Conservation (phyloP, 2,329 filamentous ascomycete species). For the Beauveria asiatica region DNA sequence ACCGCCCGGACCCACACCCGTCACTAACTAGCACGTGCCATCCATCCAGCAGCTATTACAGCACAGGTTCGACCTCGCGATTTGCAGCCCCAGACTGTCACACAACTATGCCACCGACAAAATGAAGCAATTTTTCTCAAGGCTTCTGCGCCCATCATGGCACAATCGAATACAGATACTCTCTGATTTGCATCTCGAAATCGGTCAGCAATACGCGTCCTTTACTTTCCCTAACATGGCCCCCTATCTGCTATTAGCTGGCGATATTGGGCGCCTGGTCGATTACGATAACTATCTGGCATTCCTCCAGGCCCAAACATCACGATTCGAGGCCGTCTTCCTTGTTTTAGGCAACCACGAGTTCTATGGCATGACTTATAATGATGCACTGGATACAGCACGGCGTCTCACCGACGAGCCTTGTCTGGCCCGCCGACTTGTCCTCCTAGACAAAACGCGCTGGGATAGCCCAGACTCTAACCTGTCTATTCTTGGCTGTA, state of each 20-base stretch:
- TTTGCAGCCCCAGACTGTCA: too few species aligned
- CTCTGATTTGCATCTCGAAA: constrained; percentile 37
- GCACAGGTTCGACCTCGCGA: too few species aligned
- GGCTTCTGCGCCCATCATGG: constrained; percentile 14
- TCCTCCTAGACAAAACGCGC: constrained; percentile 30
- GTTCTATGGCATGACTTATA: constrained; percentile 33
- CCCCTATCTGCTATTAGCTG: constrained; percentile 34
- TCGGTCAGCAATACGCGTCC: constrained; percentile 25
- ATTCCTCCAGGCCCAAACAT: constrained; percentile 35
- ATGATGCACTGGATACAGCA: constrained; percentile 24
- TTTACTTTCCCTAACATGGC: constrained; percentile 27
- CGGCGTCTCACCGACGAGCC: constrained; percentile 25
- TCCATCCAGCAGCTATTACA: background rate
- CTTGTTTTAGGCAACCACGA: constrained; percentile 47
- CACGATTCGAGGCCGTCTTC: constrained; percentile 35
- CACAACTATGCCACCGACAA: background rate
- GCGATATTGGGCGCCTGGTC: constrained; percentile 41
- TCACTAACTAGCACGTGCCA: background rate
- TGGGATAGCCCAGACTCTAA: constrained; percentile 22
- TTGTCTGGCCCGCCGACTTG: constrained; percentile 23
- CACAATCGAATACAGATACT: constrained; percentile 18
- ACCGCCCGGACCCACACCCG: background rate
- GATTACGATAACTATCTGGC: constrained; percentile 36
- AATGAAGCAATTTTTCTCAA: constrained; percentile 8
- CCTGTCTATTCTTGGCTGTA: constrained; percentile 42